These are phyloP conservation scores for Pythium graminicola DNA, from an alignment of 352 stramenopile species.

Conservation along the genomic window DNA sequence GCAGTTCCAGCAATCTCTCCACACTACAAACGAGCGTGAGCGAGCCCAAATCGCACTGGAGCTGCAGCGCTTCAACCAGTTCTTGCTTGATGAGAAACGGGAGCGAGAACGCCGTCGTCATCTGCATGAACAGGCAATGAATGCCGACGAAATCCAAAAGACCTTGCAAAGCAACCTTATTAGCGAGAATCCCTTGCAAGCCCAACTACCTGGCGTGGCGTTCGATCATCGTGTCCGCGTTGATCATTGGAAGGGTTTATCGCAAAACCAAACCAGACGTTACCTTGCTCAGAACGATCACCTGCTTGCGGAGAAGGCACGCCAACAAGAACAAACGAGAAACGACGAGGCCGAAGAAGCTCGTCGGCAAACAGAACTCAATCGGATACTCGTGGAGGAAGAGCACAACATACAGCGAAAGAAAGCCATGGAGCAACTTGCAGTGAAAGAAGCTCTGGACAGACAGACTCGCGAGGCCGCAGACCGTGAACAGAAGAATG, in stretches of 20 bases:
- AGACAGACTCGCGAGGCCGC: conserved; percentile 43
- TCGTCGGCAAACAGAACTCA: conserved; percentile 31
- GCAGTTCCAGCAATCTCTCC: conserved; percentile 45
- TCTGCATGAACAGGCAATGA: conserved; percentile 38
- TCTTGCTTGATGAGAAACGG: conserved; percentile 37
- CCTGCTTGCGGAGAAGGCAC: conserved; percentile 44
- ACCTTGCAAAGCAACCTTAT: conserved; percentile 56
- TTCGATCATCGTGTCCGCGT: conserved; percentile 58
- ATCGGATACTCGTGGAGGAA: conserved; percentile 40
- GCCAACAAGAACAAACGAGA: conserved; percentile 29
- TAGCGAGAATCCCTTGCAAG: conserved; percentile 63
- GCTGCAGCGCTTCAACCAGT: conserved; percentile 51
- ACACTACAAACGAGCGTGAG: conserved; percentile 47
- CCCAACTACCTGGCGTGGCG: conserved; percentile 29
- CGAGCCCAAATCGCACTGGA: conserved; percentile 38
- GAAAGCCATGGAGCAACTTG: conserved; percentile 43
- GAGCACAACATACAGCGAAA: conserved; percentile 46
- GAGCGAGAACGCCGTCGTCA: conserved; percentile 30
- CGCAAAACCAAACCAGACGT: conserved; percentile 42
- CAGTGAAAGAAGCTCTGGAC: conserved; percentile 42
- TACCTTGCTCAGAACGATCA: conserved; percentile 56
- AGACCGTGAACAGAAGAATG: conserved; percentile 49
- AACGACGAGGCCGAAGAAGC: conserved; percentile 34
- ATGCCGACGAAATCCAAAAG: conserved; percentile 53
- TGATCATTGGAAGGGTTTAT: conserved; percentile 78